These are phyloP conservation scores for Pseudogymnoascus sp. DNA, from an alignment of 2,329 filamentous ascomycete genomes.

Conservation along the genomic window DNA sequence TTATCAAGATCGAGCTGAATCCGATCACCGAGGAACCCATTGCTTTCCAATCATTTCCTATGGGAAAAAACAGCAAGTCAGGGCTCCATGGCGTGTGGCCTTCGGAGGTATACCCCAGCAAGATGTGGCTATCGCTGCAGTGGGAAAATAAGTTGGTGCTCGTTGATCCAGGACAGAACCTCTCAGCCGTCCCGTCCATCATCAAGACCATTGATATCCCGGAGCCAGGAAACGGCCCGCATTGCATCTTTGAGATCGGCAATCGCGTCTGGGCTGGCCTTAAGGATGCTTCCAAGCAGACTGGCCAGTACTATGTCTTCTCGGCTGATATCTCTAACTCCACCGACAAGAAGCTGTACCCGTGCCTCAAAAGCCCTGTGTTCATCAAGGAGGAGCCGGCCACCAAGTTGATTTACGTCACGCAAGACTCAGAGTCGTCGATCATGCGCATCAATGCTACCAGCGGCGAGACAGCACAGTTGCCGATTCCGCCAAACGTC, in stretches of 20 bases:
- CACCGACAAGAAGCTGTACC: slow-evolving; percentile 2
- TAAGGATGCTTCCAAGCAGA: slow-evolving; percentile 9
- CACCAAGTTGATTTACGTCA: slow-evolving; percentile 10
- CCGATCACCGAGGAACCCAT: slow-evolving; percentile 8
- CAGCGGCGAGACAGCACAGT: slow-evolving; percentile 5
- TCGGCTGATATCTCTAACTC: slow-evolving; percentile 7
- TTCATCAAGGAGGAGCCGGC: slow-evolving; percentile 9
- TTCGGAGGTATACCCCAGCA: not conserved
- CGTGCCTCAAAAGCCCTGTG: slow-evolving; percentile 6
- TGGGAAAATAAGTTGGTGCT: slow-evolving; percentile 8
- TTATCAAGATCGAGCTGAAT: slow-evolving; percentile 9
- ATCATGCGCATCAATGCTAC: slow-evolving; percentile 9
- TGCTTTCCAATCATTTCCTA: slow-evolving; percentile 4
- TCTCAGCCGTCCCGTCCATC: not conserved
- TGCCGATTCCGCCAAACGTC: slow-evolving; percentile 1
- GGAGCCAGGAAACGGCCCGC: slow-evolving; percentile 7
- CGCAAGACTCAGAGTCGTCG: slow-evolving; percentile 1
- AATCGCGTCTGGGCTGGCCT: slow-evolving; percentile 9
- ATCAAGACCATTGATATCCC: slow-evolving; percentile 6
- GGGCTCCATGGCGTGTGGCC: slow-evolving; percentile 6
- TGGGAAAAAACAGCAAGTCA: slow-evolving; percentile 4
- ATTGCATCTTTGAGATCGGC: slow-evolving; percentile 9
- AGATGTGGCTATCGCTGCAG: slow-evolving; percentile 8
- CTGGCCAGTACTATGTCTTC: slow-evolving; percentile 10
- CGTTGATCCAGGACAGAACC: slow-evolving; percentile 3